Evolutionary conservation across 225 moss, liverwort and hornwort species (phyloP).

Genomic region (Ulota crispa): DNA sequence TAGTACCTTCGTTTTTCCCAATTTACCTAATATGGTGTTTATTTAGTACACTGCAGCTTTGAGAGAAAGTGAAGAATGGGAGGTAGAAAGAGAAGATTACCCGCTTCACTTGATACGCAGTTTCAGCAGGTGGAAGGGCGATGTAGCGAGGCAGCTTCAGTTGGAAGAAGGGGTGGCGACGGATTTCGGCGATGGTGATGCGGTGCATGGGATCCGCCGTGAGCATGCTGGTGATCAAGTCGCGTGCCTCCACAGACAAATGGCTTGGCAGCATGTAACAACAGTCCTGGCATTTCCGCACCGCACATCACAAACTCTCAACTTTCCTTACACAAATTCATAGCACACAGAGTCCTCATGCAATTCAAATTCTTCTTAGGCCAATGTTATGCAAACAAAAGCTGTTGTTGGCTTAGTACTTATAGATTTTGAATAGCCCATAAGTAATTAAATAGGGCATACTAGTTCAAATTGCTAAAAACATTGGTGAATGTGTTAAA

Average conservation of each 20-base stretch:
- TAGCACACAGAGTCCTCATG: too few relatives aligned
- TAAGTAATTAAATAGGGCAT: too few relatives aligned
- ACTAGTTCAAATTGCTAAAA: too few relatives aligned
- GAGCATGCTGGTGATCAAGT: conserved; percentile 67
- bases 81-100: conserved; percentile 24
- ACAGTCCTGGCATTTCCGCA: conserved; percentile 38
- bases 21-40: too few relatives aligned
- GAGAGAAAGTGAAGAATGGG: background rate
- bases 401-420: too few relatives aligned
- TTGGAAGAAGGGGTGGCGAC: conserved; percentile 65
- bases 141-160: conserved; percentile 50
- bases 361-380: too few relatives aligned
- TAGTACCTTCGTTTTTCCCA: too few relatives aligned
- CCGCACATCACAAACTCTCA: background rate
- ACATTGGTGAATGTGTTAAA: too few relatives aligned
- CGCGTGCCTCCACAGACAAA: conserved; percentile 58
- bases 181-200: conserved; percentile 61
- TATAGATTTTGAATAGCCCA: too few relatives aligned
- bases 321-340: background rate
- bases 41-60: too few relatives aligned
- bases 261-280: conserved; percentile 68
- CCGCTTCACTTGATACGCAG: conserved; percentile 56
- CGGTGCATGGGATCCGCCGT: conserved; percentile 67
- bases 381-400: background rate
- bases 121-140: conserved; percentile 53